Conservation (phyloP, 495 filamentous ascomycete species). For the Tuber microsphaerosporum region DNA sequence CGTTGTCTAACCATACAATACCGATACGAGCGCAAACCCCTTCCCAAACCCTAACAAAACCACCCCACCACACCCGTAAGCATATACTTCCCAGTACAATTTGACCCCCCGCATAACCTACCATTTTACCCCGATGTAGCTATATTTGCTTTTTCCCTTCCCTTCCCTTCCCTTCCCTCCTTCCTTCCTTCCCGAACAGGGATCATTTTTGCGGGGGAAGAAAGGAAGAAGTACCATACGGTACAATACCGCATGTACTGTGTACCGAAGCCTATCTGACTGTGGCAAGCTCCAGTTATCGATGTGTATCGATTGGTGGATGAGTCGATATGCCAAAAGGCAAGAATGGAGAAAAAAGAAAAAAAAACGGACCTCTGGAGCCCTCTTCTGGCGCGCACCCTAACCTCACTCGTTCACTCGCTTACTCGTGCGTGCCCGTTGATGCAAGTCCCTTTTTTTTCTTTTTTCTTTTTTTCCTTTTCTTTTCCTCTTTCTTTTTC, state of each 20-base stretch:
- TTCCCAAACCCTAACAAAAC: not conserved
- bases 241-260: not conserved
- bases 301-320: not conserved
- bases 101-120: not conserved
- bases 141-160: not conserved
- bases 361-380: not conserved
- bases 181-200: not conserved
- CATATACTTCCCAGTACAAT: not conserved
- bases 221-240: not conserved
- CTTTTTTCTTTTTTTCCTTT: not conserved
- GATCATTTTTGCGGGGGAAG: slow-evolving; percentile 1
- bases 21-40: not conserved
- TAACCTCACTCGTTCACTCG: slow-evolving; percentile 1
- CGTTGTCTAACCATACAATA: not conserved
- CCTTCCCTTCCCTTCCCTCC: not conserved
- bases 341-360: not conserved
- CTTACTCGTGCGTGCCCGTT: not conserved
- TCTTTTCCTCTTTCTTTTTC: not conserved
- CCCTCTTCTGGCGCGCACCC: not conserved
- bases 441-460: slow-evolving; percentile 1
- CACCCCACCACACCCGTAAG: not conserved
- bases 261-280: not conserved
- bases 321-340: not conserved
- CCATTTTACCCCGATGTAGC: not conserved
- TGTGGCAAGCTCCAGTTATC: not conserved